phyloP scores from a whole-genome alignment of 148 eudicot genomes.

The Diospyros lotus region DNA sequence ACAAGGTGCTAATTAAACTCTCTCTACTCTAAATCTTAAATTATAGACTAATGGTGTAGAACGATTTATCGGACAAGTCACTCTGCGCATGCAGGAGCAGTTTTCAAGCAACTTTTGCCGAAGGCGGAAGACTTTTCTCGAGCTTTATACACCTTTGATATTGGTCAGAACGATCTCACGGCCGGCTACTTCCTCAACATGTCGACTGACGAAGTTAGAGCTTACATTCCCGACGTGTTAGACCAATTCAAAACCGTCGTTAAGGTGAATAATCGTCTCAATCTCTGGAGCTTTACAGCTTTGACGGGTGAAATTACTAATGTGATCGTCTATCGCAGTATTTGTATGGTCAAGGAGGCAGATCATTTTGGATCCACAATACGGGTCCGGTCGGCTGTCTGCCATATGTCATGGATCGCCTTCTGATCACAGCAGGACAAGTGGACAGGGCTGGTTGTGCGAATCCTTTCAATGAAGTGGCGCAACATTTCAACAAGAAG shows the following conservation, averaged over 20 bases:
- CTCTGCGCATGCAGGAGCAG: constrained; percentile 32
- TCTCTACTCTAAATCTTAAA: background rate
- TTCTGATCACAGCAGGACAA: constrained; percentile 45
- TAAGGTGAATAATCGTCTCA: constrained; percentile 36
- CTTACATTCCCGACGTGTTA: constrained; percentile 54
- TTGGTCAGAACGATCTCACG: constrained; percentile 85
- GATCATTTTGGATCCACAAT: constrained; percentile 92
- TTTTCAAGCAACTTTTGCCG: constrained; percentile 50
- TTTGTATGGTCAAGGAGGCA: constrained; percentile 62
- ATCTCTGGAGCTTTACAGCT: background rate
- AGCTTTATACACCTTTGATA: constrained; percentile 80
- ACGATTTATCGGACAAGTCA: too few relatives aligned
- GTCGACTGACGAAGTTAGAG: constrained; percentile 65
- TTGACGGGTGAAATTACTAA: too few relatives aligned
- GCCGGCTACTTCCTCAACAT: constrained; percentile 61
- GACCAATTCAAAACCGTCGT: constrained; percentile 51
- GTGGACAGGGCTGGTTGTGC: constrained; percentile 64
- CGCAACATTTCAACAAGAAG: constrained; percentile 55
- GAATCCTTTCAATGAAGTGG: constrained; percentile 56
- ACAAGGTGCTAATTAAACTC: constrained; percentile 30
- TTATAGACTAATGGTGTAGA: background rate
- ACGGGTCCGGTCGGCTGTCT: constrained; percentile 91
- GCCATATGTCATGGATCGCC: constrained; percentile 62
- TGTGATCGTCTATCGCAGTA: background rate
- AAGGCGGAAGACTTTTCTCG: constrained; percentile 46